Conservation (phyloP, 306 rosid genomes). For the Cucurbita pepo region DNA sequence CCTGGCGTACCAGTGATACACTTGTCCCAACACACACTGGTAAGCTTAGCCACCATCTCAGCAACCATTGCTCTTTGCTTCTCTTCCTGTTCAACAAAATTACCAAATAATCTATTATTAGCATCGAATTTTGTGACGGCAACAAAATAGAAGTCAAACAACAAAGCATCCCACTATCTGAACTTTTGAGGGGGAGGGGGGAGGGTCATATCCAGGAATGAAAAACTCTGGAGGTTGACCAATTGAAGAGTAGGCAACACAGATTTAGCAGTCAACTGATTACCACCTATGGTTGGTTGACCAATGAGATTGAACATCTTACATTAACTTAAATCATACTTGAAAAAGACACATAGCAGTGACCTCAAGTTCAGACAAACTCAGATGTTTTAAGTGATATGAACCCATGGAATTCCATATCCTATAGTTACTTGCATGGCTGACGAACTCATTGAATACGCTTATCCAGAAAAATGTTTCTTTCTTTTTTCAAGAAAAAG, state of each 20-base stretch:
- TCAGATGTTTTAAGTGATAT: neutral
- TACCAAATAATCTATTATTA: neutral
- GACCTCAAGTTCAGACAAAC: neutral
- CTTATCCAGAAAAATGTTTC: neutral
- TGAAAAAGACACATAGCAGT: neutral
- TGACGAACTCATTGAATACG: neutral
- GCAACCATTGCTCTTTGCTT: constrained; percentile 57
- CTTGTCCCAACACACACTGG: constrained; percentile 81
- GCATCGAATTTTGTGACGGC: neutral
- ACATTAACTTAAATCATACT: neutral
- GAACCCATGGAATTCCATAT: neutral
- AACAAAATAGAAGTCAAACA: neutral
- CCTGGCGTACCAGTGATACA: constrained; percentile 74
- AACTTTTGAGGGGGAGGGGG: neutral
- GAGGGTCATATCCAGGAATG: neutral
- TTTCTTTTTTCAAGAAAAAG: neutral
- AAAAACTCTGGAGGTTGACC: neutral
- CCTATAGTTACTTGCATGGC: neutral
- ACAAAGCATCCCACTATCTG: neutral
- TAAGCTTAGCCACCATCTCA: constrained; percentile 79
- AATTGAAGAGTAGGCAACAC: neutral
- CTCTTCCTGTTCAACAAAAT: constrained; percentile 47
- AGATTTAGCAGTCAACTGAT: neutral
- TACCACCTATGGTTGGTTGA: neutral
- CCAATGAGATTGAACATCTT: neutral